These are phyloP conservation scores for Sarcomyxa edulis DNA, from an alignment of 768 basidiomycete species.

Conservation along the genomic window DNA sequence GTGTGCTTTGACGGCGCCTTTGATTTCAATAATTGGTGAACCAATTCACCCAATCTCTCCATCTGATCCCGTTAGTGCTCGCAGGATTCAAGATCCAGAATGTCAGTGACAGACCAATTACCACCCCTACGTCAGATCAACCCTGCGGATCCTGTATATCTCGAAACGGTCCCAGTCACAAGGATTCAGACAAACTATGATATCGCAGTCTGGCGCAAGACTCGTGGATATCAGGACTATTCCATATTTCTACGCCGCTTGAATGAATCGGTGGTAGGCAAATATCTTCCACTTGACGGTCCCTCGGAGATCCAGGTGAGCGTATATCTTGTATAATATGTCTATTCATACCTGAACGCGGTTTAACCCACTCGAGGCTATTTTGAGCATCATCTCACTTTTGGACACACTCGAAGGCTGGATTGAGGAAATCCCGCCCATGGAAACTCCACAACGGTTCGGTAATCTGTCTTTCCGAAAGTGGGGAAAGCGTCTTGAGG, in stretches of 20 bases:
- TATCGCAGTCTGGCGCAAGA: slow-evolving; percentile 65
- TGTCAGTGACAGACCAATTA: slow-evolving; percentile 11
- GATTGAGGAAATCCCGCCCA: slow-evolving; percentile 79
- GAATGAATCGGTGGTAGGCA: slow-evolving; percentile 72
- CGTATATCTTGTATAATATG: too few species aligned
- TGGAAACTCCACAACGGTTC: slow-evolving; percentile 73
- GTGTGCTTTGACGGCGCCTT: too few species aligned
- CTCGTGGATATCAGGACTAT: slow-evolving; percentile 70
- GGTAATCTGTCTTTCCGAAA: slow-evolving; percentile 88
- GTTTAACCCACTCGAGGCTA: slow-evolving; percentile 31
- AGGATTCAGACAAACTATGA: slow-evolving; percentile 73
- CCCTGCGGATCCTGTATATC: slow-evolving; percentile 5
- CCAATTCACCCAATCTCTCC: too few species aligned
- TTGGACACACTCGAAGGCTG: slow-evolving; percentile 65
- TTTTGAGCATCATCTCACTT: slow-evolving; percentile 42
- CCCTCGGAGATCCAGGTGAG: neutral
- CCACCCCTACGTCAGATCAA: slow-evolving; percentile 15
- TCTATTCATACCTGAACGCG: slow-evolving; percentile 10
- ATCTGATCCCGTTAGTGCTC: too few species aligned
- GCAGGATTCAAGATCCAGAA: too few species aligned
- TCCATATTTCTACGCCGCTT: slow-evolving; percentile 70
- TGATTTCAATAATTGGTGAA: too few species aligned
- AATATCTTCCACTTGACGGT: slow-evolving; percentile 39
- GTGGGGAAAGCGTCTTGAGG: slow-evolving; percentile 76
- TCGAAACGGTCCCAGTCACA: slow-evolving; percentile 29